A percentile compares a stretch with the other conserved stretches of the same genome.
phyloP scores from a whole-genome alignment of 805 yeast species.

The Starmera quercuum region DNA sequence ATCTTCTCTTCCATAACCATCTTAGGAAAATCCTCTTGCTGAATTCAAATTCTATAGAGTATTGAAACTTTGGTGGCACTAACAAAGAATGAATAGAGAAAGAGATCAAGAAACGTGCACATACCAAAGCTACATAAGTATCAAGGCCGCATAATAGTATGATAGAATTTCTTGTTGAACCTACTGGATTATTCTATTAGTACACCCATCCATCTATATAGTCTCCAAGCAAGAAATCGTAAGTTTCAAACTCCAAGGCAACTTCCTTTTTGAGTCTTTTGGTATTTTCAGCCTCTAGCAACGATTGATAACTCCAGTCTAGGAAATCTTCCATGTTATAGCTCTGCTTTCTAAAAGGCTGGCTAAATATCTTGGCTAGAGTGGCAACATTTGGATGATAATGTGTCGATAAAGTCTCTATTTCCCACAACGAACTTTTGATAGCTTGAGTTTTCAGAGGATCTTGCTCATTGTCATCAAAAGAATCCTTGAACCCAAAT shows the following conservation, averaged over 20 bases:
- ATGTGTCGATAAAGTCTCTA: constrained; percentile 70
- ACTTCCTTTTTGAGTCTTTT: constrained; percentile 66
- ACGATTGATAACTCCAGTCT: constrained; percentile 76
- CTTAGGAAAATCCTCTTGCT: no score
- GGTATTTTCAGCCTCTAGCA: constrained; percentile 54
- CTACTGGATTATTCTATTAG: no score
- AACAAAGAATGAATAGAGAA: no score
- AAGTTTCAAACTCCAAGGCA: constrained; percentile 63
- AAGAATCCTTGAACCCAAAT: constrained; percentile 52
- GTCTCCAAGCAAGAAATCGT: constrained; percentile 18
- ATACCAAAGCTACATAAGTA: no score
- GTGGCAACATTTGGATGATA: constrained; percentile 96
- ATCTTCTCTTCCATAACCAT: no score
- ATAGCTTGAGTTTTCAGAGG: constrained; percentile 78
- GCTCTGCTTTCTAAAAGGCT: constrained; percentile 81
- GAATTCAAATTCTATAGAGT: no score
- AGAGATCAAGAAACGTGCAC: no score
- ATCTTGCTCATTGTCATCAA: constrained; percentile 51
- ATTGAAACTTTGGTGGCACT: no score
- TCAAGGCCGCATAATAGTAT: no score
- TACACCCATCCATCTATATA: constrained; percentile 19
- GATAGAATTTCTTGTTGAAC: no score
- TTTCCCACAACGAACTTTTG: constrained; percentile 87
- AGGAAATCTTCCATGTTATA: constrained; percentile 92
- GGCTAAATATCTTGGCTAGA: constrained; percentile 77